These are phyloP conservation scores for Pyronema domesticum DNA, from an alignment of 495 filamentous ascomycete genomes.

Conservation along the genomic window DNA sequence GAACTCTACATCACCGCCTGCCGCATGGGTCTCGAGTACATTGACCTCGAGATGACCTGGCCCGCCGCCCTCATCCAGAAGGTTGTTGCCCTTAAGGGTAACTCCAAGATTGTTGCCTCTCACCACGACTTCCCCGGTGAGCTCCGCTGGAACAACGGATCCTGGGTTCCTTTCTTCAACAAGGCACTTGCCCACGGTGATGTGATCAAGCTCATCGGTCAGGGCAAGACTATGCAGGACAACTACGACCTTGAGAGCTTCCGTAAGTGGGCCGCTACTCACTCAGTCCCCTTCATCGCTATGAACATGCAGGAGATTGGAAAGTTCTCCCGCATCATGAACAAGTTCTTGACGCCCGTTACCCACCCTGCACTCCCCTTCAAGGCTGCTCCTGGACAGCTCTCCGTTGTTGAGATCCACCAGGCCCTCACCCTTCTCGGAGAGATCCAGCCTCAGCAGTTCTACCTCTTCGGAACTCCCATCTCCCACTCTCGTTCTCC, in stretches of 20 bases:
- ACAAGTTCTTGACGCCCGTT: constrained; percentile 88
- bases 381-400: constrained; percentile 87
- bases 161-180: constrained; percentile 77
- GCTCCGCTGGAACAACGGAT: constrained; percentile 73
- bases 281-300: constrained; percentile 68
- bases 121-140: constrained; percentile 73
- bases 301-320: constrained; percentile 89
- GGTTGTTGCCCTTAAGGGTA: constrained; percentile 49
- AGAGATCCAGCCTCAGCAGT: constrained; percentile 55
- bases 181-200: constrained; percentile 72
- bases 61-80: constrained; percentile 51
- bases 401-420: constrained; percentile 80
- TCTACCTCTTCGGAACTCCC: constrained; percentile 76
- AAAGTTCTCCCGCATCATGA: constrained; percentile 76
- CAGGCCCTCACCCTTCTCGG: constrained; percentile 59
- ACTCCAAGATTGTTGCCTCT: constrained; percentile 74
- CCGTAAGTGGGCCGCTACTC: constrained; percentile 53
- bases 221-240: constrained; percentile 58
- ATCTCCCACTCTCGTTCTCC: constrained; percentile 67
- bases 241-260: constrained; percentile 75
- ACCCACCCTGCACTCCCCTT: constrained; percentile 75
- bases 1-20: constrained; percentile 62
- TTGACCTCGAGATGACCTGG: constrained; percentile 85
- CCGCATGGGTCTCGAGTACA: constrained; percentile 70
- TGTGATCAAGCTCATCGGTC: constrained; percentile 84